Conservation (phyloP, 306 rosid species). For the Ormosia emarginata region DNA sequence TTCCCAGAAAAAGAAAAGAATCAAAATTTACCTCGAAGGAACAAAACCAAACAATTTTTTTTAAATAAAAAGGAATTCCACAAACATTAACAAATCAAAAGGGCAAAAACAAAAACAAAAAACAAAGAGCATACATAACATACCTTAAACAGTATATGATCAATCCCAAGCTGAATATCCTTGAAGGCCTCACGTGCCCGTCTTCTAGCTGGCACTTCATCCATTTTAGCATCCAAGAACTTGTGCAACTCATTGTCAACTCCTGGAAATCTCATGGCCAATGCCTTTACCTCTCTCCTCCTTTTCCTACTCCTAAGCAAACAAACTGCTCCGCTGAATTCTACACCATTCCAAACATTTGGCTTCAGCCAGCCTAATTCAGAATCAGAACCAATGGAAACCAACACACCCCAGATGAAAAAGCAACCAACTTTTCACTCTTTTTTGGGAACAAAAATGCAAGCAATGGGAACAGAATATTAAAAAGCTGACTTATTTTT, state of each 20-base stretch:
- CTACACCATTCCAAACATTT: conserved; percentile 23
- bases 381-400: not conserved
- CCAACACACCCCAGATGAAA: not conserved
- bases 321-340: conserved; percentile 22
- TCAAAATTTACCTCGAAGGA: not conserved
- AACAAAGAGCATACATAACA: not conserved
- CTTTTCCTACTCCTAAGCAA: conserved; percentile 4
- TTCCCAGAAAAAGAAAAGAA: not conserved
- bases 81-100: not conserved
- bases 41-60: not conserved
- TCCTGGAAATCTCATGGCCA: conserved; percentile 37
- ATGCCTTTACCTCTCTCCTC: conserved; percentile 33
- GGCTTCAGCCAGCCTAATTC: conserved; percentile 5
- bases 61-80: not conserved
- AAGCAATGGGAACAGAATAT: not conserved
- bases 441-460: not conserved
- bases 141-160: conserved; percentile 81
- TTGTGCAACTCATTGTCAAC: conserved; percentile 51
- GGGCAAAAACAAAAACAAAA: not conserved
- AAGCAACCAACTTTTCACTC: not conserved
- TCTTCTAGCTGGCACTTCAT: conserved; percentile 67
- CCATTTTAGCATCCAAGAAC: conserved; percentile 66
- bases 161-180: conserved; percentile 75
- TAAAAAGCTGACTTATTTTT: not conserved
- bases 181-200: conserved; percentile 77